Base-by-base conservation (phyloP, 257 asterid genomes). In the Capsicum baccatum region DNA sequence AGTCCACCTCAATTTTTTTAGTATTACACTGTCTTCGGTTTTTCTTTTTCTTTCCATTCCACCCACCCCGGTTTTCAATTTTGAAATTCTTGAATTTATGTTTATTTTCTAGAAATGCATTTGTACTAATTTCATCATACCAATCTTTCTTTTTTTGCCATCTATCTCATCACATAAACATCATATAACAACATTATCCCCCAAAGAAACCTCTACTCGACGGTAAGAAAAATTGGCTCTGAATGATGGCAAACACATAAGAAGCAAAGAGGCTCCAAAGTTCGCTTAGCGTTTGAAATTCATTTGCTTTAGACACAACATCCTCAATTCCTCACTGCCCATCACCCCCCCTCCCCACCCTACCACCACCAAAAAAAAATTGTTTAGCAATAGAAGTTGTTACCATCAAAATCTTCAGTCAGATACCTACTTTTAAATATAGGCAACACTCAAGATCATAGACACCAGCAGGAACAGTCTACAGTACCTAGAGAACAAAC, bases 201-300 rank as follows among this genome's bases (percentile, higher is more conserved):
- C 14, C n/a, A 71, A 71, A 71, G 79, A 71, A 71, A 47, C 79
- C 55, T 71, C 47, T n/a, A 57, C 79, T 71, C 79, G 10, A 71
- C 5, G 2, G 58, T 71, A 71, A 6, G 39, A 47, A 71, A 47
- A 21, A 17, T 47, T n/a, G 58, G 58, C 58, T 71, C 79, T 71
- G 79, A 39, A 47, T 52, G 58, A 47, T 71, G 33, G 33, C 33
- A 0, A 26, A 26, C 33, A 0, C 33, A 0, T 26, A 26, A 26
- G 33, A 26, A 26, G 33, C 33, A 26, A 26, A 26, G 33, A 26
- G 33, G 79, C 79, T 44, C 57, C 79, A 71, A 71, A 47, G n/a
- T 9, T 71, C 11, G 39, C 79, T 71, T 52, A 17, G 55, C 33
- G 37, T 71, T 47, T 71, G 58, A 10, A 44, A 71, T n/a, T 47